These are phyloP conservation scores for Escovopsis weberi DNA, from an alignment of 2,329 filamentous ascomycete genomes.

Conservation along the genomic window DNA sequence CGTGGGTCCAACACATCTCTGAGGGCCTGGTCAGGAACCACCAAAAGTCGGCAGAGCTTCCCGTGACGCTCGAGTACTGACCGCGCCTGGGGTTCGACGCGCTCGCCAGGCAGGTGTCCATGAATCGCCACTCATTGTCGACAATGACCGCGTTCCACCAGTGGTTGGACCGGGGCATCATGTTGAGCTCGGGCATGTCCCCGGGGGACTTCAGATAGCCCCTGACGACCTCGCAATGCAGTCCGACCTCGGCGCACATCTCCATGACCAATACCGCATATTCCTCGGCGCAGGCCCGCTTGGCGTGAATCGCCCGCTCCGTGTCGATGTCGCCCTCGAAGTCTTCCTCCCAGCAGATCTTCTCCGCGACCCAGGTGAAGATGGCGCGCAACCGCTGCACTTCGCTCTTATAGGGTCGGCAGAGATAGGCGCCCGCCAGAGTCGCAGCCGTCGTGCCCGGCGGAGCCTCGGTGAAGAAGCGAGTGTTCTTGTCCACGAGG, in stretches of 20 bases:
- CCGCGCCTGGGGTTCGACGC: constrained; percentile 74
- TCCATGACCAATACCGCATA: constrained; percentile 79
- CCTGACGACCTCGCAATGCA: constrained; percentile 74
- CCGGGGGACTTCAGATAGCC: constrained; percentile 88
- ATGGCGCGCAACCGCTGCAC: constrained; percentile 87
- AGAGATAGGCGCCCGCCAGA: constrained; percentile 82
- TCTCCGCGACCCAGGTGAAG: constrained; percentile 95
- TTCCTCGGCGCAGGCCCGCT: constrained; percentile 75
- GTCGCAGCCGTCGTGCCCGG: constrained; percentile 68
- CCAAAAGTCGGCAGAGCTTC: constrained; percentile 65
- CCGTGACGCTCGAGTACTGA: constrained; percentile 59
- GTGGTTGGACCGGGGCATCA: constrained; percentile 79
- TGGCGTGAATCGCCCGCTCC: constrained; percentile 67
- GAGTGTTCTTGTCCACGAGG: constrained; percentile 88
- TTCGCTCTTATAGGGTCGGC: constrained; percentile 84
- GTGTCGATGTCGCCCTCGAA: constrained; percentile 77
- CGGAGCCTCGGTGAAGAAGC: constrained; percentile 75
- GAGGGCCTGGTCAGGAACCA: constrained; percentile 86
- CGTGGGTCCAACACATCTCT: constrained; percentile 90
- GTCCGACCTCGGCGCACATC: constrained; percentile 83
- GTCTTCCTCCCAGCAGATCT: constrained; percentile 89
- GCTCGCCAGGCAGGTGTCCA: constrained; percentile 85
- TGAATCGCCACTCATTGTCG: constrained; percentile 90
- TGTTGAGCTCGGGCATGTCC: constrained; percentile 65
- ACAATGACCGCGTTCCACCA: constrained; percentile 95